These are phyloP conservation scores for Gossypium bickii DNA, from an alignment of 345 rosid species.

Conservation along the genomic window DNA sequence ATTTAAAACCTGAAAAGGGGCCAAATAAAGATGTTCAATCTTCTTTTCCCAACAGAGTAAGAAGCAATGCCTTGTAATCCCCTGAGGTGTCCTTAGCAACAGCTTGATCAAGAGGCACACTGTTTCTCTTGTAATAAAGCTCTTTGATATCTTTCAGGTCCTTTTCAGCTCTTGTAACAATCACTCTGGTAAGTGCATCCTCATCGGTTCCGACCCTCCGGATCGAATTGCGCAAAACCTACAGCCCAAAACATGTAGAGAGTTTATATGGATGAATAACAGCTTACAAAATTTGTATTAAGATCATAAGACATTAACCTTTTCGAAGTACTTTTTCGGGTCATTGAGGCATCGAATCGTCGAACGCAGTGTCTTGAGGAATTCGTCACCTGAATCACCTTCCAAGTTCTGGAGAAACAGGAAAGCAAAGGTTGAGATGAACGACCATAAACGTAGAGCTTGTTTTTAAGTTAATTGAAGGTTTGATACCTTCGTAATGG, in stretches of 20 bases:
- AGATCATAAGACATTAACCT: constrained; percentile 18
- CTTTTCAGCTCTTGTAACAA: constrained; percentile 54
- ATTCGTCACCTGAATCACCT: constrained; percentile 18
- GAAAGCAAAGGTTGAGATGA: background rate
- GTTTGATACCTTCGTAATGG: constrained; percentile 46
- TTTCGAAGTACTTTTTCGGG: constrained; percentile 46
- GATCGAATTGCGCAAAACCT: constrained; percentile 40
- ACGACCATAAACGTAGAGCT: background rate
- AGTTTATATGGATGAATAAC: no score
- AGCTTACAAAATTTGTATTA: no score
- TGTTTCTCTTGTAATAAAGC: constrained; percentile 52
- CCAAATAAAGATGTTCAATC: constrained; percentile 11
- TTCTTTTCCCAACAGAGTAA: constrained; percentile 47
- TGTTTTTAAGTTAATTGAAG: background rate
- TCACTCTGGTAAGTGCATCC: constrained; percentile 47
- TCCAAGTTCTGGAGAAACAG: constrained; percentile 20
- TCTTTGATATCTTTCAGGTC: constrained; percentile 53
- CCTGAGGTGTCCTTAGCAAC: constrained; percentile 57
- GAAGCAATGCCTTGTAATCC: constrained; percentile 51
- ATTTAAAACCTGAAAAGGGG: background rate
- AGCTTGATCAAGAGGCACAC: constrained; percentile 40
- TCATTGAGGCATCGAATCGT: constrained; percentile 44
- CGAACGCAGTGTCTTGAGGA: constrained; percentile 25
- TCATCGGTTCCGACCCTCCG: constrained; percentile 38
- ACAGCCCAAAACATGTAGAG: no score